Base-by-base conservation (phyloP, 148 eudicot genomes). In the Vaccinium corymbosum region DNA sequence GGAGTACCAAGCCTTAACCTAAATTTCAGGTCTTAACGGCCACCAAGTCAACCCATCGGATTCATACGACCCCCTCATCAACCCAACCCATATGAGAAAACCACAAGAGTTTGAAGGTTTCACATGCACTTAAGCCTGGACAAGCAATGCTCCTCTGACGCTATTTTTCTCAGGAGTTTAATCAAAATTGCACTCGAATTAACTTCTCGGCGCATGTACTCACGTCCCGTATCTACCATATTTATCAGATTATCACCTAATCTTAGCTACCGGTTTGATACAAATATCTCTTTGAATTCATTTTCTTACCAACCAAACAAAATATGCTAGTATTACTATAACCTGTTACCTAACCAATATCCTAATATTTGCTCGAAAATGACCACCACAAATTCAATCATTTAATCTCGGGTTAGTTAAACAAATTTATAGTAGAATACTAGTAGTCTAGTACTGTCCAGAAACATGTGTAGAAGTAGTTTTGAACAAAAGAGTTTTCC, bases 261-360 rank as follows among this genome's bases (percentile, higher is more conserved):
- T 22, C 32, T 4, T 4, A 64, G 14, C 29, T 3, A 22, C 1
- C 29, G 4, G 32, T 22, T 22, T 64, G 71, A 64, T 3, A 11
- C 29, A 11, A 64, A 8, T n/a, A 64, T 64, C 29, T 22, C 20
- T 1, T 70, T 2, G 19, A 32, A 29, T 70, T 29, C 75, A 32
- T 5, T 71, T 71, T 71, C 46, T 29, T 71, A 32, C 46, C 46
- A 29, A 71, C 20, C 48, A 35, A 72, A 72, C 49, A 57, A 14
- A 17, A 17, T 17, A 1, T 14, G 10, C 68, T 62, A 19, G 14
- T 8, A 52, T 42, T 42, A 4, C 5, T 42, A 42, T 12, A 25
- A 51, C 16, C 15, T 77, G 20, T 77, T 52, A 77, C 80, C 80
- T 11, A 77, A 77, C 79, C 35, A 51, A 48, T 76, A 48, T 49